Base-by-base conservation (phyloP, 1,139 yeast genomes). In the Scheffersomyces titani region DNA sequence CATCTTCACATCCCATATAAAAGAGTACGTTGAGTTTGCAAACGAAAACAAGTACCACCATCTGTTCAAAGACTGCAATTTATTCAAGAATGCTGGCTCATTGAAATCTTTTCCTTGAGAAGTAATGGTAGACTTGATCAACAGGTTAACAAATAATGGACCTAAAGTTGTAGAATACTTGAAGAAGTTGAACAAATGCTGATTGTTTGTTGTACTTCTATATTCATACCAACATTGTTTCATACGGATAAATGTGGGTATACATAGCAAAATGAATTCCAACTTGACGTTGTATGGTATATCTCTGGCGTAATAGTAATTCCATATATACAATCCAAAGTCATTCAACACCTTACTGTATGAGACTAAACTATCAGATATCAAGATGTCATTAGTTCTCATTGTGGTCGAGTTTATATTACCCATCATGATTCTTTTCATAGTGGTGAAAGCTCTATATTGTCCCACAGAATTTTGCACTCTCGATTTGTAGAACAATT, bases 1-100 rank as follows among this genome's bases (percentile, higher is more conserved):
- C 82, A 86, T 85, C 54, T 83, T 82, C 21, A 93, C 73, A 70
- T 94, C 99, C 99, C 99, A 94, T 55, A 86, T 75, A 61, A 90
- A 90, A 19, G 97, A 84, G 69, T 90, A 94, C 0, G 85, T 66
- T 0, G 98, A 89, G 68, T 90, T 92, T 51, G 90, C 63, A 4
- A 87, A 70, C 18, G 85, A 78, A 0, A 80, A 69, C 0, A 83
- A 52, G 52, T 82, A 77, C 92, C 91, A 87, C 66, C 80, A 71
- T 3, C 63, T 60, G 55, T 67, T 70, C 30, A 71, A 46, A 55
- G 47, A 50, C 57, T 19, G 68, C 50, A 62, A 62, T 36, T 53
- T 54, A 49, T 49, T 59, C 55, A 57, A 55, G 21, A 55, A 57
- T 46, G 47, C 52, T 45, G 51, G 59, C 49, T 18, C 57, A 52